Evolutionary conservation across 2,329 filamentous ascomycete genomes (phyloP), one percentile per base, ranked within the genome.

Genomic region (Pseudovirgaria hyperparasitica): DNA sequence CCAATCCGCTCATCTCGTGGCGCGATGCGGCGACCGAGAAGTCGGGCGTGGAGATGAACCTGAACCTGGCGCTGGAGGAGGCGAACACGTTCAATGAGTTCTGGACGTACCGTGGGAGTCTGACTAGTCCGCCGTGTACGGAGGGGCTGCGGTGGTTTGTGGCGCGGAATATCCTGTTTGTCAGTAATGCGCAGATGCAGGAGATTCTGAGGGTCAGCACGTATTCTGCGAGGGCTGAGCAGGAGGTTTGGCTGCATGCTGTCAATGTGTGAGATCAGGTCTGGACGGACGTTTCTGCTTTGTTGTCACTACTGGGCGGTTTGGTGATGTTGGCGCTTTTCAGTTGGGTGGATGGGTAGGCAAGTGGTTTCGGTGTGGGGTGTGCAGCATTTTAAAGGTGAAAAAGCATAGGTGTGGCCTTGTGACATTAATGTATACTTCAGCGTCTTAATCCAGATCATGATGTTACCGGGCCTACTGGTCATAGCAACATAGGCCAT

Each of bases 111-210:
- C 42, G 52, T 31, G 61, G 62, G 5, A 59, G 54, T 29, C 38
- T 65, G 43, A 65, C 62, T 2, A 58, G 50, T 27, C 66, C 54
- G 30, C 65, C 50, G 31, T 68, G 50, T 45, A 51, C 42, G 17
- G 63, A 63, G 41, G 63, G 58, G 3, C 48, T 61, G 16, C 40
- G 58, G 19, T 67, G 57, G 54, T 65, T 58, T 29, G 40, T 62
- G 7, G 54, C 53, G 7, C 45, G 50, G 28, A 48, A 55, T 29
- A 53, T 54, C 17, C 29, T 67, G 40, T 55, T 53, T 27, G 53
- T 56, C 4, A 52, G 55, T n/a, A 49, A 55, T 9, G 40, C 48
- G 28, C 62, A 67, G 48, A 65, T 66, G 62, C 48, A 57, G 36
- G 49, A 39, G 11, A 55, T 66, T 27, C 40, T 65, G 22, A 47